Conservation (phyloP, 495 filamentous ascomycete species). For the Friedmanniomyces endolithicus region DNA sequence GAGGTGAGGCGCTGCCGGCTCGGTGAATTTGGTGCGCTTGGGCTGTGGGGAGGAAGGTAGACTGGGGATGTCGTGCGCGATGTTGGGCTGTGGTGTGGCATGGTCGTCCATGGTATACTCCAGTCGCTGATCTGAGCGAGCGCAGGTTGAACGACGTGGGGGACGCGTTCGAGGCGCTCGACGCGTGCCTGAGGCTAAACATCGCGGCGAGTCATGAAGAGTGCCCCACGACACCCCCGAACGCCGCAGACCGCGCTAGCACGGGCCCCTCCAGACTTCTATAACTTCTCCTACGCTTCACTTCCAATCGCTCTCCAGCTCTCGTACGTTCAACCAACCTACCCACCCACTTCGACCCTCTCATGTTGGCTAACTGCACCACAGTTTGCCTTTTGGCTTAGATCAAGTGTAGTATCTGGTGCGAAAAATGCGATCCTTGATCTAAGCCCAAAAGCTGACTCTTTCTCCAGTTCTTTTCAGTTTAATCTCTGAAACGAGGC, state of each 20-base stretch:
- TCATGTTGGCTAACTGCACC: background rate
- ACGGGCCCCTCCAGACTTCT: no score
- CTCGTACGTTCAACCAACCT: background rate
- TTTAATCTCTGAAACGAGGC: conserved; percentile 20
- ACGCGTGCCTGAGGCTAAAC: no score
- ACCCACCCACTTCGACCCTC: background rate
- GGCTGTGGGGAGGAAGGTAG: conserved; percentile 49
- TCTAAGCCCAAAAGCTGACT: no score
- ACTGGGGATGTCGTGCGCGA: conserved; percentile 40
- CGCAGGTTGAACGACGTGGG: no score
- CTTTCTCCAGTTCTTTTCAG: conserved; percentile 25
- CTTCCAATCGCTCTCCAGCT: conserved; percentile 1
- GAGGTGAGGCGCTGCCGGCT: conserved; percentile 17
- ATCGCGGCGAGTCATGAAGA: no score
- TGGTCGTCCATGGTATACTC: conserved; percentile 6
- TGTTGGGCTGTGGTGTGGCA: background rate
- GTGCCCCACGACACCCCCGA: no score
- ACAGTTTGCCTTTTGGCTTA: conserved; percentile 22
- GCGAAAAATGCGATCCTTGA: no score
- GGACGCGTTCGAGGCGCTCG: no score
- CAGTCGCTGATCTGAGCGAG: no score
- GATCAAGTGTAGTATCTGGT: conserved; percentile 25
- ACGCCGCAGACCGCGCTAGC: no score
- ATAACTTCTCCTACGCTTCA: background rate
- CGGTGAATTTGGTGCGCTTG: conserved; percentile 47